These are phyloP conservation scores for Paxillus rubicundulus DNA, from an alignment of 768 basidiomycete genomes.

Conservation along the genomic window DNA sequence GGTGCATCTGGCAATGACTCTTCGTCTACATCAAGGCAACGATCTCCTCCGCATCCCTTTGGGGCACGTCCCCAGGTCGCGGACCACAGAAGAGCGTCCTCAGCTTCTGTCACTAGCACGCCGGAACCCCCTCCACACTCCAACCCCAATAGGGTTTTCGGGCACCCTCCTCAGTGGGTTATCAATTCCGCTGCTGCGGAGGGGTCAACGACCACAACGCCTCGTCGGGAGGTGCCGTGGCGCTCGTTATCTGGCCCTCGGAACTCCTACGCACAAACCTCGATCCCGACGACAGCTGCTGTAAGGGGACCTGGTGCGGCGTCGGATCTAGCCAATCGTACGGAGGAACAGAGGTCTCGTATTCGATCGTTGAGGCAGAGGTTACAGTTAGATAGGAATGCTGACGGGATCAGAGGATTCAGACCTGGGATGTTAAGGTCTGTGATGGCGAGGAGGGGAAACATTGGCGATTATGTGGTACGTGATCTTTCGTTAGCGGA, in stretches of 20 bases:
- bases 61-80: conserved; percentile 24
- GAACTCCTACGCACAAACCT: conserved; percentile 1
- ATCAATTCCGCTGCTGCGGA: conserved; percentile 5
- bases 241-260: conserved; percentile 20
- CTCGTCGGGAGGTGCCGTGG: conserved; percentile 21
- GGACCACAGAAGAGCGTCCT: conserved; percentile 13
- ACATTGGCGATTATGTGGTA: conserved; percentile 52
- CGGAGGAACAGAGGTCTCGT: conserved; percentile 23
- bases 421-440: conserved; percentile 25
- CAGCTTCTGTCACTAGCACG: conserved; percentile 4
- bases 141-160: conserved; percentile 2
- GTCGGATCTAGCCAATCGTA: conserved; percentile 8
- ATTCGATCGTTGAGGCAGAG: conserved; percentile 27
- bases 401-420: conserved; percentile 18
- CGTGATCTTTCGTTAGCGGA: conserved; percentile 18
- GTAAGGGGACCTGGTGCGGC: background rate
- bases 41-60: conserved; percentile 23
- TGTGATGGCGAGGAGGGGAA: conserved; percentile 22
- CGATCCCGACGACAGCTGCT: background rate
- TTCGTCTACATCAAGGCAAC: conserved; percentile 13
- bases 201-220: background rate
- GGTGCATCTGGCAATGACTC: background rate
- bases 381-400: conserved; percentile 26
- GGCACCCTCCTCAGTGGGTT: conserved; percentile 7
- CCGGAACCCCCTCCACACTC: conserved; percentile 13